Percentiles rank a stretch among this genome's conserved stretches.
Conservation (phyloP, 2,329 filamentous ascomycete genomes). For the Microsporum canis region DNA sequence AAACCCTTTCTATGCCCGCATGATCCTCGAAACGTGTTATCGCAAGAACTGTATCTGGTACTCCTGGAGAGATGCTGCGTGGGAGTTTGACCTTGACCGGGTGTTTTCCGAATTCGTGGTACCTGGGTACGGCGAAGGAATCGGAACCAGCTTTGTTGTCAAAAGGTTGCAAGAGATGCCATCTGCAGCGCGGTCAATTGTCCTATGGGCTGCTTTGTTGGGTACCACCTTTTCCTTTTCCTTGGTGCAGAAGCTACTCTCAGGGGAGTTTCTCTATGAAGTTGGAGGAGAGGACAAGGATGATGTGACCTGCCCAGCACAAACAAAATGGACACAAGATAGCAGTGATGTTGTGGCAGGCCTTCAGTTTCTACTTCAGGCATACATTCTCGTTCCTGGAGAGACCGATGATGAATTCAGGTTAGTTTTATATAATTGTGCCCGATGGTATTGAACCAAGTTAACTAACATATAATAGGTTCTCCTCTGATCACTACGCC, state of each 20-base stretch:
- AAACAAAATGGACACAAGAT: slow-evolving; percentile 44
- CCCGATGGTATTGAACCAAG: neutral
- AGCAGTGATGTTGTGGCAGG: slow-evolving; percentile 58
- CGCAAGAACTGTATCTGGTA: slow-evolving; percentile 84
- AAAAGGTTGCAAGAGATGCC: slow-evolving; percentile 68
- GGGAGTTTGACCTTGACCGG: slow-evolving; percentile 75
- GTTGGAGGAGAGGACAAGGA: slow-evolving; percentile 35
- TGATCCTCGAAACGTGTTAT: slow-evolving; percentile 80
- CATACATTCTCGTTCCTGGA: slow-evolving; percentile 68
- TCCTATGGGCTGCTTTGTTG: slow-evolving; percentile 77
- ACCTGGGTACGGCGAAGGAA: slow-evolving; percentile 64
- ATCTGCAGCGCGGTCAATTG: slow-evolving; percentile 58
- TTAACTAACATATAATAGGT: slow-evolving; percentile 36
- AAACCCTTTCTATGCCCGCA: slow-evolving; percentile 82
- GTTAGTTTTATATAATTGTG: slow-evolving; percentile 24
- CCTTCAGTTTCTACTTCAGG: slow-evolving; percentile 68
- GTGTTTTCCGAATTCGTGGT: slow-evolving; percentile 77
- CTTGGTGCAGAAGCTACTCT: slow-evolving; percentile 64
- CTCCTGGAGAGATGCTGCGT: slow-evolving; percentile 68
- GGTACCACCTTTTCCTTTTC: slow-evolving; percentile 76
- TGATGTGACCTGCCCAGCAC: slow-evolving; percentile 29
- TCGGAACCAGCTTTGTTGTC: slow-evolving; percentile 73
- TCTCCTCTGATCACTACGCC: slow-evolving; percentile 78
- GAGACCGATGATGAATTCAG: slow-evolving; percentile 76
- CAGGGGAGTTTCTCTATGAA: slow-evolving; percentile 57